These are phyloP conservation scores for Stereocaulon alpinum DNA, from an alignment of 495 filamentous ascomycete species.

Conservation along the genomic window DNA sequence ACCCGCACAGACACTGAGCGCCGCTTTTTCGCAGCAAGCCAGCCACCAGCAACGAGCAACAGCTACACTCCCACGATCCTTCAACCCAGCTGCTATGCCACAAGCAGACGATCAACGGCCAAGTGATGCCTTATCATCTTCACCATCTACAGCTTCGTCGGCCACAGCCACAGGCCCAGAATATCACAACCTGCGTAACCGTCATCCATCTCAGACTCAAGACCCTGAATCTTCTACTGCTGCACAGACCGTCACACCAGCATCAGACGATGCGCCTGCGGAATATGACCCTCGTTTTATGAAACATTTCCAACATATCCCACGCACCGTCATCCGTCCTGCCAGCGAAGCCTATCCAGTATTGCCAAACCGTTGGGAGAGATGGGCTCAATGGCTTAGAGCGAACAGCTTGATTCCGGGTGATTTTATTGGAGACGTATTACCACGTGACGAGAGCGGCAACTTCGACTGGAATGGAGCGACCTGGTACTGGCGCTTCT, in stretches of 20 bases:
- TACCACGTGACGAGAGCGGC: constrained; percentile 68
- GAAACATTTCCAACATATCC: constrained; percentile 40
- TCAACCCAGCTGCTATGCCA: constrained; percentile 19
- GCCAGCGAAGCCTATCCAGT: constrained; percentile 53
- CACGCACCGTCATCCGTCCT: constrained; percentile 43
- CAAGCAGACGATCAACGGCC: constrained; percentile 9
- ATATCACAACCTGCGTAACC: constrained; percentile 17
- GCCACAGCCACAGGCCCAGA: constrained; percentile 46
- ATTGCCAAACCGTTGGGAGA: constrained; percentile 49
- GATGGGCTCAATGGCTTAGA: constrained; percentile 50
- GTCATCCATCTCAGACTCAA: constrained; percentile 11
- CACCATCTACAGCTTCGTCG: constrained; percentile 45
- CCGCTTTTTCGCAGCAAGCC: constrained; percentile 28
- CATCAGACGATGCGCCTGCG: constrained; percentile 25
- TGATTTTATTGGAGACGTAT: constrained; percentile 69
- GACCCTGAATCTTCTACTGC: constrained; percentile 4
- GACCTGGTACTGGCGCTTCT: constrained; percentile 64
- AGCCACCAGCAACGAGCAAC: constrained; percentile 26
- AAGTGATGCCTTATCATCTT: constrained; percentile 29
- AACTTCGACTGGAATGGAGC: constrained; percentile 67
- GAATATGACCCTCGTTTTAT: constrained; percentile 32
- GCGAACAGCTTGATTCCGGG: constrained; percentile 60
- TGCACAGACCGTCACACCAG: constrained; percentile 18
- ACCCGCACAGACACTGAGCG: constrained; percentile 30
- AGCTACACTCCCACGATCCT: constrained; percentile 38